Percentiles rank a stretch among this genome's conserved stretches.
These are phyloP conservation scores for Hymenotorrendiella dingleyae DNA, from an alignment of 2,329 filamentous ascomycete species.

Conservation along the genomic window DNA sequence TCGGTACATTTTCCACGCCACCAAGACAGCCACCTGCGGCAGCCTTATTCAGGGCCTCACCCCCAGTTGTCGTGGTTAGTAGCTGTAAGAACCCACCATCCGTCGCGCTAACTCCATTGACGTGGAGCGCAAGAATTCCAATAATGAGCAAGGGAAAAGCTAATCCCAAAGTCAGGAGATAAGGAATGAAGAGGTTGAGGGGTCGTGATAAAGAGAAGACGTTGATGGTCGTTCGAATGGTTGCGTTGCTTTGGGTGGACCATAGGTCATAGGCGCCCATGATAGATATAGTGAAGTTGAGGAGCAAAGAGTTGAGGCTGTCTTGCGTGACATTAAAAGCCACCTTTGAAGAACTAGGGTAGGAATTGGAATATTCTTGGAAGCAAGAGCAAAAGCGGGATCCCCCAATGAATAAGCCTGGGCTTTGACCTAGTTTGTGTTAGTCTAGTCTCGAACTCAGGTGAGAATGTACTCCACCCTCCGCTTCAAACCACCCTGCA, in stretches of 20 bases:
- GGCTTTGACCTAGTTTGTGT: too few species aligned
- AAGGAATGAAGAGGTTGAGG: conserved; percentile 18
- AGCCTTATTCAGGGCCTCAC: conserved; percentile 12
- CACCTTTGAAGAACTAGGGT: too few species aligned
- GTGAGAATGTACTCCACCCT: too few species aligned
- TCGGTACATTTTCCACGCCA: conserved; percentile 12
- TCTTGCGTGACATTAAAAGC: conserved; percentile 15
- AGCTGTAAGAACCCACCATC: conserved; percentile 20
- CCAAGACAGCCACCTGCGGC: conserved; percentile 19
- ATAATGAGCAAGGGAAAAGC: conserved; percentile 17
- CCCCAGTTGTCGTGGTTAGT: conserved; percentile 16
- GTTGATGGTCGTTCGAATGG: conserved; percentile 6
- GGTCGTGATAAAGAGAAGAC: conserved; percentile 20
- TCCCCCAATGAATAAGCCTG: too few species aligned
- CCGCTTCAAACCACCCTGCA: too few species aligned
- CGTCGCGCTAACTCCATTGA: conserved; percentile 15
- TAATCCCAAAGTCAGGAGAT: conserved; percentile 13
- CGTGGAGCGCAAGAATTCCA: conserved; percentile 10
- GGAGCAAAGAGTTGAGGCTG: conserved; percentile 15
- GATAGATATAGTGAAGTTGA: conserved; percentile 18
- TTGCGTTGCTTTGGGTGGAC: conserved; percentile 15
- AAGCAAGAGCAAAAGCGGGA: too few species aligned
- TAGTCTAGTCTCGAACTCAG: too few species aligned
- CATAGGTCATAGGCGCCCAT: conserved; percentile 11
- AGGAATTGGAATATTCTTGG: too few species aligned